Conservation (phyloP, 257 asterid species). For the Cinchona pubescens region DNA sequence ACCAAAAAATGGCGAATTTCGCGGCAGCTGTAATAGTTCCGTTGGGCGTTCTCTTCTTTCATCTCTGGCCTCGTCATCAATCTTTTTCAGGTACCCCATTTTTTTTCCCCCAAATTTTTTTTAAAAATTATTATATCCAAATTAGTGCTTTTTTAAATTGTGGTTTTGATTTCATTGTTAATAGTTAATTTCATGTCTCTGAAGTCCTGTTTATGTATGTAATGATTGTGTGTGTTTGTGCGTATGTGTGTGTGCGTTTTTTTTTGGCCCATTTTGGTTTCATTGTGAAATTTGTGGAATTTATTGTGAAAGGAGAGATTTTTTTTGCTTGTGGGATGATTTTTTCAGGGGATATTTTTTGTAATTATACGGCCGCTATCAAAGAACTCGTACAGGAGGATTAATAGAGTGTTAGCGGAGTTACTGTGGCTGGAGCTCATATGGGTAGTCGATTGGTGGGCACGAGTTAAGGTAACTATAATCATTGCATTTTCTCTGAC, state of each 20-base stretch:
- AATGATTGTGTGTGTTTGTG: neutral
- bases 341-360: constrained; percentile 64
- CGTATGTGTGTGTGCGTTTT: neutral
- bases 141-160: neutral
- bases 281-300: neutral
- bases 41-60: constrained; percentile 80
- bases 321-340: neutral
- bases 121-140: neutral
- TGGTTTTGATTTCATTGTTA: neutral
- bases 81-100: constrained; percentile 59
- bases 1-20: constrained; percentile 46
- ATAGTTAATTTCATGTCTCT: neutral
- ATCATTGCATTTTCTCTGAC: neutral
- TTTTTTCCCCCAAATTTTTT: neutral
- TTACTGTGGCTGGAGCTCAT: constrained; percentile 93
- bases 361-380: constrained; percentile 67
- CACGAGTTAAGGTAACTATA: constrained; percentile 73
- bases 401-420: constrained; percentile 70
- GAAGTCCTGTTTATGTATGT: neutral
- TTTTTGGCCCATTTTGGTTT: too few species aligned
- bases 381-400: constrained; percentile 78
- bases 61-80: constrained; percentile 75
- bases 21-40: constrained; percentile 81
- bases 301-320: neutral
- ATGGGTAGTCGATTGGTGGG: constrained; percentile 99